Evolutionary conservation across 495 filamentous ascomycete genomes (phyloP).

Genomic region (Xeromyces bisporus): DNA sequence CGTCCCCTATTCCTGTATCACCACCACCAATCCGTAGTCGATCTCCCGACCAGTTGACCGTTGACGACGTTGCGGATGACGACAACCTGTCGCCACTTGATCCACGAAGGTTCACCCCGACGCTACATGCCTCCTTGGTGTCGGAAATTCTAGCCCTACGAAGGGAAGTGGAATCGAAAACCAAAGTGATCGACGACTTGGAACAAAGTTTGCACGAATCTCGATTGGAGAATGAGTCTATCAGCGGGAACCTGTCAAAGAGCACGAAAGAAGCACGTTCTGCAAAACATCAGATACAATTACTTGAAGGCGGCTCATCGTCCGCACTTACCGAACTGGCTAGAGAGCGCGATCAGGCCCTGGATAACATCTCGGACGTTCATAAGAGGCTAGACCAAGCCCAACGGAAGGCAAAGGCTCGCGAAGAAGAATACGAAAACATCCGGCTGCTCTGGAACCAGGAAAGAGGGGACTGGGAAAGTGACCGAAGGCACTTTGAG

Average conservation of each 20-base stretch:
- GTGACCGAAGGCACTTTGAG: slow-evolving; percentile 65
- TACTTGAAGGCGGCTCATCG: slow-evolving; percentile 73
- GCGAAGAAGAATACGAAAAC: slow-evolving; percentile 70
- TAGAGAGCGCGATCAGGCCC: slow-evolving; percentile 71
- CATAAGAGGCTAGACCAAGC: slow-evolving; percentile 62
- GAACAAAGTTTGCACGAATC: slow-evolving; percentile 58
- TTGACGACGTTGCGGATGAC: slow-evolving; percentile 44
- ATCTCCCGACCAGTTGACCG: slow-evolving; percentile 24
- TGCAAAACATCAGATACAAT: slow-evolving; percentile 65
- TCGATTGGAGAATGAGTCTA: slow-evolving; percentile 53
- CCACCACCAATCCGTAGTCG: slow-evolving; percentile 34
- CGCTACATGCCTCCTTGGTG: slow-evolving; percentile 83
- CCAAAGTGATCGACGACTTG: slow-evolving; percentile 64
- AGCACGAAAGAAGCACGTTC: slow-evolving; percentile 60
- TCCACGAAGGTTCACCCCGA: slow-evolving; percentile 83
- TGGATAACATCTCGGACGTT: slow-evolving; percentile 54
- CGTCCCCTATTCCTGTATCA: slow-evolving; percentile 46
- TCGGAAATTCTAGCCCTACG: slow-evolving; percentile 81
- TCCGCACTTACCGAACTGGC: slow-evolving; percentile 68
- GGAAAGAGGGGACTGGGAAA: slow-evolving; percentile 70
- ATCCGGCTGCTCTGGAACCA: slow-evolving; percentile 59
- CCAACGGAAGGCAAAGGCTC: slow-evolving; percentile 58
- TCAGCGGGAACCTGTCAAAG: slow-evolving; percentile 41
- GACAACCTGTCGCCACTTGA: slow-evolving; percentile 69
- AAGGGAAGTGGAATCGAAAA: slow-evolving; percentile 76